Evolutionary conservation across 164 flowering plant genomes (phyloP).

Genomic region (Malania oleifera): DNA sequence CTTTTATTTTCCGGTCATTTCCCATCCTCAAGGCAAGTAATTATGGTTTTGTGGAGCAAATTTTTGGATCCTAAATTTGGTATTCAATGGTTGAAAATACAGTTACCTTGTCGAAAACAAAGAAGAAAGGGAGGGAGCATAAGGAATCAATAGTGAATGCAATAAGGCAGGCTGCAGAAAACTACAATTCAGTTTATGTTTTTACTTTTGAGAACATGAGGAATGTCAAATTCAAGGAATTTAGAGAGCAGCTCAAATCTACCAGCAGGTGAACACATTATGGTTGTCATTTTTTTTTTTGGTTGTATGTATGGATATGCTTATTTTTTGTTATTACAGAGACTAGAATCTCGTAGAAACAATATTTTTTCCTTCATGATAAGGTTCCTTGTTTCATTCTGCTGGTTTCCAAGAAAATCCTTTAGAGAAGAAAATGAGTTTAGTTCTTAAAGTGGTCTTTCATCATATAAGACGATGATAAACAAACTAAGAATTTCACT

Average conservation of each 20-base stretch:
- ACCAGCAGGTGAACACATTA: slow-evolving; percentile 46
- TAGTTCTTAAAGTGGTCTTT: too few relatives aligned
- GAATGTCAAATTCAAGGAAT: slow-evolving; percentile 84
- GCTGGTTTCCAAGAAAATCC: too few relatives aligned
- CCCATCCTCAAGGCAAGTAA: background rate
- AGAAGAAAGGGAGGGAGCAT: slow-evolving; percentile 89
- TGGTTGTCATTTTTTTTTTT: background rate
- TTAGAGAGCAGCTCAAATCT: slow-evolving; percentile 69
- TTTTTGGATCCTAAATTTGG: background rate
- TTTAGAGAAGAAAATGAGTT: too few relatives aligned
- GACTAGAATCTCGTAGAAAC: too few relatives aligned
- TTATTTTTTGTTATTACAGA: too few relatives aligned
- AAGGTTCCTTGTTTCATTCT: too few relatives aligned
- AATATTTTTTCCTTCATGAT: too few relatives aligned
- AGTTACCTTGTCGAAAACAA: slow-evolving; percentile 89
- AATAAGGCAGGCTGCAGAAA: slow-evolving; percentile 65
- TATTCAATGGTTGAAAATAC: slow-evolving; percentile 10
- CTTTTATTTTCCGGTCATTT: background rate
- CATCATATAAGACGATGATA: too few relatives aligned
- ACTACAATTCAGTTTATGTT: slow-evolving; percentile 54
- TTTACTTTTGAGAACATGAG: slow-evolving; percentile 90
- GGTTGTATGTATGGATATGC: background rate
- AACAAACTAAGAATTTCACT: too few relatives aligned
- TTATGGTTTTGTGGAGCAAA: background rate
- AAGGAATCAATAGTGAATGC: slow-evolving; percentile 61